Conservation (phyloP, 2,329 filamentous ascomycete genomes). For the Penicillium sp. region DNA sequence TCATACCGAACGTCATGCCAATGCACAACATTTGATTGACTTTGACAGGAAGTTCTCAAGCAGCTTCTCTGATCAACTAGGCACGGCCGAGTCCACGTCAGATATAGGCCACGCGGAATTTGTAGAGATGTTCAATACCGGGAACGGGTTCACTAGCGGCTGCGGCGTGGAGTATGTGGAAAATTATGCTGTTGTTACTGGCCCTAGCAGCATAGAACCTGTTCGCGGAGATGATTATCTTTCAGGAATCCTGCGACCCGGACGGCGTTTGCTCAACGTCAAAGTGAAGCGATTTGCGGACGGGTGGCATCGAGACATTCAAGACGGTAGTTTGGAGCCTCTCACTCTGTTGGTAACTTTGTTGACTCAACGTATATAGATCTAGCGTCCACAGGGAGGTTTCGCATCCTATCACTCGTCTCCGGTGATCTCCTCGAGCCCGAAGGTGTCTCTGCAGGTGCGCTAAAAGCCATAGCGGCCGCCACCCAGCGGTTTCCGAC, state of each 20-base stretch:
- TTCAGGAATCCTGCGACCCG: slow-evolving; percentile 37
- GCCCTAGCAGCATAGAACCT: slow-evolving; percentile 16
- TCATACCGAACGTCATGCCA: slow-evolving; percentile 38
- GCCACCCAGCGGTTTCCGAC: too few relatives aligned
- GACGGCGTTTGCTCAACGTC: slow-evolving; percentile 37
- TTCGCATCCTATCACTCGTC: too few relatives aligned
- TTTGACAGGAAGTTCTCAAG: slow-evolving; percentile 33
- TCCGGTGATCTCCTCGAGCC: too few relatives aligned
- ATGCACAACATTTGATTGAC: slow-evolving; percentile 44
- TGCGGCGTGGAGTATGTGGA: slow-evolving; percentile 43
- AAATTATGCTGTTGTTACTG: slow-evolving; percentile 29
- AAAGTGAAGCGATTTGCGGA: slow-evolving; percentile 38
- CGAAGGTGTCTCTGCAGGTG: too few relatives aligned
- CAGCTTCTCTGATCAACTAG: background rate
- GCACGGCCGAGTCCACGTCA: background rate
- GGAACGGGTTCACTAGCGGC: slow-evolving; percentile 21
- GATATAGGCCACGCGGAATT: background rate
- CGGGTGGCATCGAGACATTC: slow-evolving; percentile 36
- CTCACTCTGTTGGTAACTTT: too few relatives aligned
- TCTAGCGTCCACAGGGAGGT: too few relatives aligned
- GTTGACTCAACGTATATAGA: too few relatives aligned
- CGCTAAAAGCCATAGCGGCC: too few relatives aligned
- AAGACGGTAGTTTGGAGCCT: too few relatives aligned
- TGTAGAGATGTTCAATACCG: background rate
- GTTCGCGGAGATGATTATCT: slow-evolving; percentile 37